Evolutionary conservation across 1,284 basidiomycete species (phyloP).

Genomic region (Microbotryum lychnidis-dioicae): DNA sequence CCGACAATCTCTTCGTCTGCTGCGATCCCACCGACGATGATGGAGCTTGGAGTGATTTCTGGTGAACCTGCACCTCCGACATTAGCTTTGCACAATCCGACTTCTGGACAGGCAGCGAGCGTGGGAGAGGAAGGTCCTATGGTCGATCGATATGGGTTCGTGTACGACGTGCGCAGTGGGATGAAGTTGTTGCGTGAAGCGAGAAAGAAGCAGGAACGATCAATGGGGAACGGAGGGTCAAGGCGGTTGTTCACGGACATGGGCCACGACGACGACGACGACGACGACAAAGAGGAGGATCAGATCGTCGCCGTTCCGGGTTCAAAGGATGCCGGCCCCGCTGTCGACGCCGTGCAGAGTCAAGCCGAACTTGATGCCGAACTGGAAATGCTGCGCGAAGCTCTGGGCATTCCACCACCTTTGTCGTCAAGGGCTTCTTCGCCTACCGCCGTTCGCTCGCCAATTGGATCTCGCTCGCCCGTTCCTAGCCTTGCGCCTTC

Average conservation of each 20-base stretch:
- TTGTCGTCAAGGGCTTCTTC: not conserved
- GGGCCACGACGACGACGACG: slow-evolving; percentile 46
- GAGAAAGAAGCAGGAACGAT: slow-evolving; percentile 57
- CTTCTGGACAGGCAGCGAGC: slow-evolving; percentile 39
- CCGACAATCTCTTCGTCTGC: not conserved
- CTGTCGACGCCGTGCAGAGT: slow-evolving; percentile 6
- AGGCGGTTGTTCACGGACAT: slow-evolving; percentile 54
- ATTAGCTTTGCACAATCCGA: slow-evolving; percentile 45
- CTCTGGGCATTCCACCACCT: slow-evolving; percentile 29
- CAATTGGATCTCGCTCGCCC: not conserved
- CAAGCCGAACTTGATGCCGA: slow-evolving; percentile 27
- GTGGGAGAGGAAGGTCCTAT: slow-evolving; percentile 55
- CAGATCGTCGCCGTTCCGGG: not conserved
- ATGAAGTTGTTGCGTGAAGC: slow-evolving; percentile 59
- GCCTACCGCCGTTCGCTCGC: not conserved
- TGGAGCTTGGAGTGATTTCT: slow-evolving; percentile 84
- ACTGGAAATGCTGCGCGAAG: slow-evolving; percentile 27
- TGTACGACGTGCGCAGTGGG: slow-evolving; percentile 76
- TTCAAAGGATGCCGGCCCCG: not conserved
- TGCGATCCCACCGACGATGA: slow-evolving; percentile 44
- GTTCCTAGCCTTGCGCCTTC: not conserved
- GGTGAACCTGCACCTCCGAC: slow-evolving; percentile 77
- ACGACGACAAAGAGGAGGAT: slow-evolving; percentile 48
- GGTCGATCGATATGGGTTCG: slow-evolving; percentile 90
- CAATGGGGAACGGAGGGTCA: slow-evolving; percentile 65